Base-by-base conservation (phyloP, 164 flowering plant genomes). In the Pachysandra terminalis region DNA sequence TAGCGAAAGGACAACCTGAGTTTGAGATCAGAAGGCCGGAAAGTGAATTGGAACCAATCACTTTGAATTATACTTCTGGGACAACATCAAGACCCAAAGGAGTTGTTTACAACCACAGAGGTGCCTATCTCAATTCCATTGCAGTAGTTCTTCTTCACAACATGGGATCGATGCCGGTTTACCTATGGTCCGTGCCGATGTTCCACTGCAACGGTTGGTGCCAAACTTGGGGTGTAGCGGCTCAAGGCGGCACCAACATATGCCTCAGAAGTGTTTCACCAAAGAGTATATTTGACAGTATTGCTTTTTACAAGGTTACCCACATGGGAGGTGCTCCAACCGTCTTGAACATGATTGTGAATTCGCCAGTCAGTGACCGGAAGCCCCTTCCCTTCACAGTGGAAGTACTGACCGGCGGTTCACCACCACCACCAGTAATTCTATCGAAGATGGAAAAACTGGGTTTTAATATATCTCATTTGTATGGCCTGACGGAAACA, bases 141-240 rank as follows among this genome's bases (percentile, higher is more conserved):
- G 73, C 84, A 0, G 70, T 80, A 1, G 64, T 75, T 58, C 67
- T 80, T 54, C 71, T 77, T 0, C 74, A 76, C 57, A 78, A 65
- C 0, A 80, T 84, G 76, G 61, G 73, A 8, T 23, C 77, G 14
- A 68, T 63, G 77, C 82, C 82, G 16, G 81, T 79, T 13, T 84
- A 82, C 41, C 76, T 84, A 2, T 84, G 85, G 87, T 76, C 85
- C 5, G 81, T 80, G 8, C 85, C 85, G 1, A 81, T 80, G 83
- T 84, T 84, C 58, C 87, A 82, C 57, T 82, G 85, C 80, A 82
- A 78, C 23, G 87, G 84, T 0, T 84, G 87, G 87, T 76, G 83
- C 74, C 73, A 80, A 19, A 65, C 62, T n/a, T 84, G 85, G 85
- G 85, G 85, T 0, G 28, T 74, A 19, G 85, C 85, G 6, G 84